phyloP scores from a whole-genome alignment of 1,284 basidiomycete species.

The Rhodotorula mucilaginosa region DNA sequence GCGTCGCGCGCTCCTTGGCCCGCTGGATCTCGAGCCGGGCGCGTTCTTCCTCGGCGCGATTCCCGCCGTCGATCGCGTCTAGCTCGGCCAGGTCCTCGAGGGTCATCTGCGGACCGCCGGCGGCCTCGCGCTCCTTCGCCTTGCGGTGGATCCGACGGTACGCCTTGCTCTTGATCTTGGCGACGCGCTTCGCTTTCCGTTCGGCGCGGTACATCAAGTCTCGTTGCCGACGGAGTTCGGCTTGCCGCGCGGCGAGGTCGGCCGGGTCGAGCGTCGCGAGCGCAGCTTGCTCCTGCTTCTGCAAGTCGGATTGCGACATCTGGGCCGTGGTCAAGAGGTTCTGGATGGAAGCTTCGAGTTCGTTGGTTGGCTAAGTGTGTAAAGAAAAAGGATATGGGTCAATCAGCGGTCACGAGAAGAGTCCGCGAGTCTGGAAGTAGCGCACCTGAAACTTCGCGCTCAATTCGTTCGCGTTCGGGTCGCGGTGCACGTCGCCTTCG shows the following conservation, averaged over 20 bases:
- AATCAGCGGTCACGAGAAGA: background rate
- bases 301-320: slow-evolving; percentile 42
- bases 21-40: slow-evolving; percentile 73
- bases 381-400: too few relatives aligned
- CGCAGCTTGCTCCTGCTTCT: slow-evolving; percentile 36
- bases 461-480: slow-evolving; percentile 58
- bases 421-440: background rate
- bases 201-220: slow-evolving; percentile 94
- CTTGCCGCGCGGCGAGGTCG: slow-evolving; percentile 75
- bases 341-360: slow-evolving; percentile 44
- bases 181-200: slow-evolving; percentile 80
- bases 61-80: slow-evolving; percentile 54
- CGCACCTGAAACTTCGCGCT: slow-evolving; percentile 59
- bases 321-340: slow-evolving; percentile 48
- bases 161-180: slow-evolving; percentile 94
- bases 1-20: slow-evolving; percentile 78
- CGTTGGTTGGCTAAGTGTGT: slow-evolving; percentile 36
- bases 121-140: slow-evolving; percentile 51
- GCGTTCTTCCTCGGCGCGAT: slow-evolving; percentile 58
- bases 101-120: slow-evolving; percentile 51
- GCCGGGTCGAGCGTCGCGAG: slow-evolving; percentile 52
- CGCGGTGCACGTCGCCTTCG: slow-evolving; percentile 34
- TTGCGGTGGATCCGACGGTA: slow-evolving; percentile 81
- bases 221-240: slow-evolving; percentile 79
- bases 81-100: slow-evolving; percentile 56